These are phyloP conservation scores for Grosmannia huntii DNA, from an alignment of 2,329 filamentous ascomycete genomes.

Conservation along the genomic window DNA sequence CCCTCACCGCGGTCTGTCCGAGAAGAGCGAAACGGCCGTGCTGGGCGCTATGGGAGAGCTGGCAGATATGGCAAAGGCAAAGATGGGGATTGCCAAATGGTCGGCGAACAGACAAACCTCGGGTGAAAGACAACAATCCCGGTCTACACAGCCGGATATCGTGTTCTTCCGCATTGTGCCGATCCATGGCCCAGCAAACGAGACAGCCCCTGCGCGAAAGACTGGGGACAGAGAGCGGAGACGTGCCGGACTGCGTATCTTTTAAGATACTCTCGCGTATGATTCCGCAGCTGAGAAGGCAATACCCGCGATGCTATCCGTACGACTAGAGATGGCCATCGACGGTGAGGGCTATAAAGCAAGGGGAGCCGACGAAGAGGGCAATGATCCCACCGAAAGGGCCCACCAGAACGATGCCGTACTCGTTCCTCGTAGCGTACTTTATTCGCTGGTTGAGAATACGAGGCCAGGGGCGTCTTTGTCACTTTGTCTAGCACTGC, in stretches of 20 bases:
- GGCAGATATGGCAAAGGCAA: background rate
- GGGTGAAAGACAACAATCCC: background rate
- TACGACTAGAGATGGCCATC: background rate
- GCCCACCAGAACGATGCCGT: too few relatives aligned
- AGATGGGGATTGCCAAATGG: background rate
- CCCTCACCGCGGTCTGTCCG: background rate
- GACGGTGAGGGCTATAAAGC: background rate
- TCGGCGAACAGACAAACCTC: background rate
- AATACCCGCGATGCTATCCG: background rate
- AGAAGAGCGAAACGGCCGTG: background rate
- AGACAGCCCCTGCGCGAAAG: background rate
- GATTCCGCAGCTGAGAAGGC: background rate
- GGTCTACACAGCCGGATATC: background rate
- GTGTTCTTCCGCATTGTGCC: background rate
- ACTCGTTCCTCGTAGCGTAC: background rate
- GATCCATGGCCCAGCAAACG: background rate
- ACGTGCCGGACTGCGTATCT: background rate
- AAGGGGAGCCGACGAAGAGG: background rate
- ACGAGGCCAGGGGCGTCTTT: background rate
- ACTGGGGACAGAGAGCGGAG: background rate
- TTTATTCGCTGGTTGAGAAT: background rate
- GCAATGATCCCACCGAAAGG: background rate
- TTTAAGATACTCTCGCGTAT: background rate
- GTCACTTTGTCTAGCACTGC: background rate
- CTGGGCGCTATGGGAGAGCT: background rate